Base-by-base conservation (phyloP, 768 basidiomycete species). In the Megacollybia marginata region DNA sequence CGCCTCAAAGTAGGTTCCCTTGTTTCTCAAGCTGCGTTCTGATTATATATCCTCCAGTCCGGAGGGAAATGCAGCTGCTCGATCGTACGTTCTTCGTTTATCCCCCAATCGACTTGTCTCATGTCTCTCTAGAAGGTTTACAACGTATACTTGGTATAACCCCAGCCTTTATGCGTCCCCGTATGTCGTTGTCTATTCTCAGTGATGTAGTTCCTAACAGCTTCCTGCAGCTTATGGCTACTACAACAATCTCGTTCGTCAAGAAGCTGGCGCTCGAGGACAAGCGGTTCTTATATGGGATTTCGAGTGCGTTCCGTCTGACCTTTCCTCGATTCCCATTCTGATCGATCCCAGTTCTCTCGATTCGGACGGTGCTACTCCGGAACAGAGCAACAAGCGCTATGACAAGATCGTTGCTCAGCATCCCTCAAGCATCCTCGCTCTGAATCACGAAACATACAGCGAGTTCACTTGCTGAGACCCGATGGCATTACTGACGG, bases 141-240 rank as follows among this genome's bases (percentile, higher is more conserved):
- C 57, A 64, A 36, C 69, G 65, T 51, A 74, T 76, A 38, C 50
- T 66, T 16, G 73, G 75, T 33, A 69, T 69, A 50, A 55, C 56
- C 1, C 75, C 74, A 7, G 74, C 73, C 20, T 71, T 76, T 51
- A 71, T 74, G 71, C 68, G 75, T 31, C 74, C 75, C 44, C 75
- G 71, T 71, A 55, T 48, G 65, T 57, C 28, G 19, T 9, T 1
- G 43, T 32, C 19, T 48, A 20, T 10, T 2, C 44, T 33, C 23
- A 43, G 23, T 38, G 33, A 23, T 31, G 4, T 15, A 13, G 44
- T n/a, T n/a, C 32, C 48, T 28, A 6, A 28, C 23, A 11, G 8
- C 16, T 15, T 1, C 32, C 44, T 13, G 43, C 51, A 71, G 67
- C 74, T 6, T 76, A 69, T 52, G 74, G 75, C 9, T 69, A 59